Conservation (phyloP, 805 yeast genomes). For the Cyberlindnera misumaiensis region DNA sequence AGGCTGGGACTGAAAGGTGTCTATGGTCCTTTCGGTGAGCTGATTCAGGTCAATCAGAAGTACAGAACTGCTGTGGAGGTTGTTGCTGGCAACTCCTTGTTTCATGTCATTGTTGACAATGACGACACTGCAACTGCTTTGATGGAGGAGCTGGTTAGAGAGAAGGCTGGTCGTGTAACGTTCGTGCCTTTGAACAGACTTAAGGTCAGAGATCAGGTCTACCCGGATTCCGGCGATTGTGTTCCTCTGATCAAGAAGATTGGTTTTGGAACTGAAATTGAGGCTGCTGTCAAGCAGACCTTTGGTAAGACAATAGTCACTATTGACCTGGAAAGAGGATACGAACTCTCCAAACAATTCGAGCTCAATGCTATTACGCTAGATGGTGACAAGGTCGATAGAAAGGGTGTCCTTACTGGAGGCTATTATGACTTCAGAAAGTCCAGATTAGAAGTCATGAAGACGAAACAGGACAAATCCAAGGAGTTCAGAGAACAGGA, state of each 20-base stretch:
- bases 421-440: slow-evolving; percentile 70
- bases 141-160: slow-evolving; percentile 67
- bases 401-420: slow-evolving; percentile 80
- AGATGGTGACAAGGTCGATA: slow-evolving; percentile 87
- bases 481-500: slow-evolving; percentile 37
- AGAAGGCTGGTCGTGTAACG: slow-evolving; percentile 77
- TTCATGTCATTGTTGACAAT: slow-evolving; percentile 83
- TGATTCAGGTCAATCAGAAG: slow-evolving; percentile 73
- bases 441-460: slow-evolving; percentile 67
- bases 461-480: slow-evolving; percentile 45
- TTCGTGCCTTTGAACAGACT: slow-evolving; percentile 85
- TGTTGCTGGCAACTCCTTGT: slow-evolving; percentile 79
- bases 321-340: slow-evolving; percentile 58
- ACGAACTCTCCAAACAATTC: slow-evolving; percentile 53
- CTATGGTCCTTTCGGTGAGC: slow-evolving; percentile 80
- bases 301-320: slow-evolving; percentile 81
- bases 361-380: slow-evolving; percentile 75
- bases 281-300: slow-evolving; percentile 66
- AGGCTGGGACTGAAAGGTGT: slow-evolving; percentile 57
- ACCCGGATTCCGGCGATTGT: slow-evolving; percentile 57
- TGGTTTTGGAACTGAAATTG: slow-evolving; percentile 49
- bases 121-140: slow-evolving; percentile 76
- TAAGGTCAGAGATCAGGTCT: slow-evolving; percentile 31
- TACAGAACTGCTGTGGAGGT: slow-evolving; percentile 85
- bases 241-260: slow-evolving; percentile 77